phyloP scores from a whole-genome alignment of 73 alveolate genomes.

The Paramecium primaurelia region DNA sequence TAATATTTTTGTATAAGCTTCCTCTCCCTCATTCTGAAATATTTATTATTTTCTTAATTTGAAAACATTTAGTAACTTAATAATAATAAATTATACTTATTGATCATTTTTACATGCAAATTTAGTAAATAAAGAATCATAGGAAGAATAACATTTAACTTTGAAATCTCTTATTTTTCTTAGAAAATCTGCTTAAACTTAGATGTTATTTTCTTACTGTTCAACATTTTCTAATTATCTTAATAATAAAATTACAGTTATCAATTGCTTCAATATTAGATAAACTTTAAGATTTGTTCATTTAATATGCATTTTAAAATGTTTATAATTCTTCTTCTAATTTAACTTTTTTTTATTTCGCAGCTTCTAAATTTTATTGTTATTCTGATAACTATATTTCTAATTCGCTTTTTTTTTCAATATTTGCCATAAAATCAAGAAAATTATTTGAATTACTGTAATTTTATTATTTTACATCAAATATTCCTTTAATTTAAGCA shows the following conservation, averaged over 20 bases:
- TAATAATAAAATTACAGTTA: neutral
- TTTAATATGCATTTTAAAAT: neutral
- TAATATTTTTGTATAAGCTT: neutral
- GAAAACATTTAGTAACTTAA: neutral
- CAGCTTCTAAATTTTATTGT: neutral
- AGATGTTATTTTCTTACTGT: neutral
- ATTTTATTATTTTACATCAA: slow-evolving; percentile 1
- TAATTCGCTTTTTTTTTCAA: slow-evolving; percentile 28
- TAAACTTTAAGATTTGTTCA: neutral
- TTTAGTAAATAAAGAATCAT: slow-evolving; percentile 2
- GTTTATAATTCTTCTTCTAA: neutral
- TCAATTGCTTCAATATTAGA: neutral
- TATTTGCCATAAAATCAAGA: slow-evolving; percentile 27
- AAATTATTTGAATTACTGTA: neutral
- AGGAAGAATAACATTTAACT: neutral
- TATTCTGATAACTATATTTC: neutral
- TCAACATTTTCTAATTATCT: neutral
- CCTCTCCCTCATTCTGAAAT: neutral
- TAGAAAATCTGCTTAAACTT: neutral
- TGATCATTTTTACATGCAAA: neutral
- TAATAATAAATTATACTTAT: neutral
- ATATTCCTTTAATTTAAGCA: slow-evolving; percentile 27
- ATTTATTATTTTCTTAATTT: neutral
- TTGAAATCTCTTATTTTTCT: neutral
- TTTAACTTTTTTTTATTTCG: neutral